Conservation (phyloP, 495 filamentous ascomycete species). For the Extremus antarcticus region DNA sequence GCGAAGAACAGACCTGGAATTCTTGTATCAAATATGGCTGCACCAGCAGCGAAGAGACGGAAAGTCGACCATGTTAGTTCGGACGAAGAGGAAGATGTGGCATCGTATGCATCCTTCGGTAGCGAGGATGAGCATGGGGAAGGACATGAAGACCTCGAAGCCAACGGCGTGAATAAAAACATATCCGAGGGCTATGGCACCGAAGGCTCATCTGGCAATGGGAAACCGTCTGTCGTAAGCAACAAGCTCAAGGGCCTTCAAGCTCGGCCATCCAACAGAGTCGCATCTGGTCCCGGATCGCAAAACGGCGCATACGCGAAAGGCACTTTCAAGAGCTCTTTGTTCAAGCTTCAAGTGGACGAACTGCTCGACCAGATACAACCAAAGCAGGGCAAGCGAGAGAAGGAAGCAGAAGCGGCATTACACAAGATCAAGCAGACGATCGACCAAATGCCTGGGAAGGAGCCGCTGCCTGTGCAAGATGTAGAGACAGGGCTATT, state of each 20-base stretch:
- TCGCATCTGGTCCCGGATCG: not conserved
- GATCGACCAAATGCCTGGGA: slow-evolving; percentile 60
- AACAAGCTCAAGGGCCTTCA: too few relatives aligned
- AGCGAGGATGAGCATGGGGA: not conserved
- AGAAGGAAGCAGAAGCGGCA: slow-evolving; percentile 53
- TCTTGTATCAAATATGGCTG: slow-evolving; percentile 16
- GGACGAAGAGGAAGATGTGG: slow-evolving; percentile 14
- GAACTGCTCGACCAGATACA: slow-evolving; percentile 63
- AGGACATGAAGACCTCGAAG: too few relatives aligned
- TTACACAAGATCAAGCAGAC: slow-evolving; percentile 60
- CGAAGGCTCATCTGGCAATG: too few relatives aligned
- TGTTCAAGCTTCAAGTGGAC: slow-evolving; percentile 82
- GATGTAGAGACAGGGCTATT: slow-evolving; percentile 60
- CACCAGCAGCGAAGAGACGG: slow-evolving; percentile 24
- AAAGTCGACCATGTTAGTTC: slow-evolving; percentile 22
- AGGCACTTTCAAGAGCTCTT: slow-evolving; percentile 49
- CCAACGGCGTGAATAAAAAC: too few relatives aligned
- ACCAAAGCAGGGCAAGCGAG: slow-evolving; percentile 55
- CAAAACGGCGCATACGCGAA: not conserved
- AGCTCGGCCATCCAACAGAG: not conserved
- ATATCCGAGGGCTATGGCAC: too few relatives aligned
- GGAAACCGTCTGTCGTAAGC: too few relatives aligned
- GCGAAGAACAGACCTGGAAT: not conserved
- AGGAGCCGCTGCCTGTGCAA: slow-evolving; percentile 41
- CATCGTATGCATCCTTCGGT: slow-evolving; percentile 16